A percentile compares a stretch with the other conserved stretches of the same genome.
Evolutionary conservation across 2,329 filamentous ascomycete genomes (phyloP).

Genomic region (Fusarium sterilihyphosum): DNA sequence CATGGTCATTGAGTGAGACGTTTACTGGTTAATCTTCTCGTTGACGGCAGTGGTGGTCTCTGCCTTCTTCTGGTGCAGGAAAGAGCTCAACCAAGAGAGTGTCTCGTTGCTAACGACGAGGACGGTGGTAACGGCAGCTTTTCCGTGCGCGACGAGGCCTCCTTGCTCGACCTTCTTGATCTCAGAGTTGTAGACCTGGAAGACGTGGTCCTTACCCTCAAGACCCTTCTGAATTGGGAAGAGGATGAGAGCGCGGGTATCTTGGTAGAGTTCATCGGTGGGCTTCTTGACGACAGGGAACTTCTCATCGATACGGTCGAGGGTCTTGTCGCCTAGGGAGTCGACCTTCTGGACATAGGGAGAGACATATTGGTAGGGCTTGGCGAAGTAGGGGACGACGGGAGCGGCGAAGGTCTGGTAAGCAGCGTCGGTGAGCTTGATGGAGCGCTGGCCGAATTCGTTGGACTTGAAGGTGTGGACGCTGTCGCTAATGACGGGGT

Average conservation of each 20-base stretch:
- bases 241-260: constrained; percentile 69
- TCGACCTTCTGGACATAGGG: constrained; percentile 90
- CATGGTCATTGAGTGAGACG: background rate
- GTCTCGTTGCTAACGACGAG: constrained; percentile 74
- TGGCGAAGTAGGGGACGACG: constrained; percentile 74
- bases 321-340: constrained; percentile 75
- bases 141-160: constrained; percentile 72
- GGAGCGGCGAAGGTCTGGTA: constrained; percentile 83
- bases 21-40: constrained; percentile 61
- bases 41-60: constrained; percentile 65
- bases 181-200: constrained; percentile 66
- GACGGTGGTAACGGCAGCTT: constrained; percentile 74
- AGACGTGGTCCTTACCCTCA: constrained; percentile 70
- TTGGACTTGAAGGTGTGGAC: constrained; percentile 83
- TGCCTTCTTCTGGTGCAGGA: constrained; percentile 70
- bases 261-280: constrained; percentile 73
- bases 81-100: constrained; percentile 67
- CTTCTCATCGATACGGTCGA: constrained; percentile 73
- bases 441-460: constrained; percentile 83
- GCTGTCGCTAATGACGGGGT: constrained; percentile 83
- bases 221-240: constrained; percentile 70
- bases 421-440: constrained; percentile 77
- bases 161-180: constrained; percentile 72
- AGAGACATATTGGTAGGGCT: constrained; percentile 82
- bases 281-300: constrained; percentile 82